A percentile compares a stretch with the other conserved stretches of the same genome.
Conservation (phyloP, 331 rosid genomes). For the Acacia concinna region DNA sequence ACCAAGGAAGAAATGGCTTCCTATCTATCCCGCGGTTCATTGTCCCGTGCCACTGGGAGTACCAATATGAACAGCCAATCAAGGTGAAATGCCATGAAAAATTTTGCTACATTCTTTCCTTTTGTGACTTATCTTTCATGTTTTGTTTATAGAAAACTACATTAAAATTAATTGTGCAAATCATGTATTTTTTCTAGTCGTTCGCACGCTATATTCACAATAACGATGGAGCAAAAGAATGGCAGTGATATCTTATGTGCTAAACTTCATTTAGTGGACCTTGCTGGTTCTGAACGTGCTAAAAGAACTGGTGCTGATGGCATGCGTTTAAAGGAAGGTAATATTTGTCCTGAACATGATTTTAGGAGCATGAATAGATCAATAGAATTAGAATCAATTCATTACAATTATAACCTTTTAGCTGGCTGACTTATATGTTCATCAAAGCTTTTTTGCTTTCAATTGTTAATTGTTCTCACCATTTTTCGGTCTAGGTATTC, state of each 20-base stretch:
- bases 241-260: conserved; percentile 88
- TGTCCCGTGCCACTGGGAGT: conserved; percentile 90
- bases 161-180: conserved; percentile 10
- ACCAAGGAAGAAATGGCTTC: conserved; percentile 92
- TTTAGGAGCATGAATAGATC: not conserved
- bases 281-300: conserved; percentile 97
- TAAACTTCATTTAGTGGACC: conserved; percentile 92
- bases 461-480: not conserved
- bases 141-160: not conserved
- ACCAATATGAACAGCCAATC: conserved; percentile 98
- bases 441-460: not conserved
- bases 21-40: conserved; percentile 77
- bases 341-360: not conserved
- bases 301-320: conserved; percentile 98
- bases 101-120: not conserved
- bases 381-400: not conserved
- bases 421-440: not conserved
- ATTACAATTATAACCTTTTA: not conserved
- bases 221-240: conserved; percentile 88
- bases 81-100: conserved; percentile 47
- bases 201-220: conserved; percentile 95
- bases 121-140: not conserved
- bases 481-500: conserved; percentile 64
- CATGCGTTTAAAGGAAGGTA: conserved; percentile 97
- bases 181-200: conserved; percentile 54